Evolutionary conservation across 805 yeast genomes (phyloP), one percentile per base, ranked within the genome.

Genomic region (Zygoascus tannicola): DNA sequence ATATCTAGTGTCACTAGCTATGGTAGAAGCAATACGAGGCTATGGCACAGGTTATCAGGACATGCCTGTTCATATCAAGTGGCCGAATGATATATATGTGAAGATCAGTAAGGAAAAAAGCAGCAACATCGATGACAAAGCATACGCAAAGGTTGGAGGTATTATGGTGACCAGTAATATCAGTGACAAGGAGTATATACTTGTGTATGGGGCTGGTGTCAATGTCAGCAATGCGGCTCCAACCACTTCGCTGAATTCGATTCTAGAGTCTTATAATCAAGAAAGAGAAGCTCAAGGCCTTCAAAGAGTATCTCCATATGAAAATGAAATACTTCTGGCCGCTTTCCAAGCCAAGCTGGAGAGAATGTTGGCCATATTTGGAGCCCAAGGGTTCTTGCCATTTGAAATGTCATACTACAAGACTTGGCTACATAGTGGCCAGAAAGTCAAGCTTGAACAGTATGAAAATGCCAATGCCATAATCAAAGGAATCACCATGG

Each of bases 81-180:
- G 99, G 99, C 99, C 99, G 1, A 92, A 92, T 59, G 99, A 92
- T 61, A 66, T 92, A 12, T 92, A 85, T 57, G 77, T 81, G 3
- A 59, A 77, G 53, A 41, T 35, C 28, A 46, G 46, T 3, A 51
- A 57, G 2, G 48, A 59, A 22, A 45, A 52, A 18, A 55, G 53
- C 3, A 38, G 40, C 19, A 18, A 18, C 7, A 28, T 43, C 2
- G 54, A 50, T 14, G 12, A 7, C 30, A 26, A 26, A 26, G 48
- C 55, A 16, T 83, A 76, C 60, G 75, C 76, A 16, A 90, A 90
- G 58, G 74, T 88, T 5, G 79, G 88, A 2, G 98, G 98, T 1
- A 74, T 88, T 14, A 61, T 90, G 38, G 86, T 88, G 32, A 88
- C 85, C 59, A 81, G 94, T 2, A 84, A 78, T 54, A 75, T 76